Conservation (phyloP, 2,329 filamentous ascomycete genomes). For the Furcasterigmium sp. region DNA sequence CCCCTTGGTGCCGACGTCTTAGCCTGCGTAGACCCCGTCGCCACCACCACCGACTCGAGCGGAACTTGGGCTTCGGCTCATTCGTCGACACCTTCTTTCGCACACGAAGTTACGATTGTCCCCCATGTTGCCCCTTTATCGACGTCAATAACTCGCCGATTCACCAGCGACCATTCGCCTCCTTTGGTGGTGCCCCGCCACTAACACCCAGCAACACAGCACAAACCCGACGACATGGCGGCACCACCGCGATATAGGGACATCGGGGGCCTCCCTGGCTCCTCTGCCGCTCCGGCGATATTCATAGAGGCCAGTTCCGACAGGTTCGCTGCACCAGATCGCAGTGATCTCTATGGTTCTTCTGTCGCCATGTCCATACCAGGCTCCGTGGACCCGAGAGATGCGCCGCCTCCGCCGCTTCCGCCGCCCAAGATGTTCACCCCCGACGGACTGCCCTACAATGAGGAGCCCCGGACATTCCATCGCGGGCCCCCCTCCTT, state of each 20-base stretch:
- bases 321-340: constrained; percentile 22
- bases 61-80: too few relatives aligned
- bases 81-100: too few relatives aligned
- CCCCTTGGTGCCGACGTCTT: too few relatives aligned
- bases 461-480: constrained; percentile 23
- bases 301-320: constrained; percentile 25
- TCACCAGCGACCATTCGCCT: too few relatives aligned
- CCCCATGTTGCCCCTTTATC: too few relatives aligned
- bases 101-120: too few relatives aligned
- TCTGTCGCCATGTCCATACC: constrained; percentile 35
- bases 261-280: constrained; percentile 16
- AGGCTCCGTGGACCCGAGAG: constrained; percentile 23
- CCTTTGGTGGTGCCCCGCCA: too few relatives aligned
- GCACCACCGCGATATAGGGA: constrained; percentile 30
- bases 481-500: constrained; percentile 17
- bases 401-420: constrained; percentile 34
- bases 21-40: too few relatives aligned
- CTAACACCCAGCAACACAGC: background rate
- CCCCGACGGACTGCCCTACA: constrained; percentile 23
- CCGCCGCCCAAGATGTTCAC: constrained; percentile 38
- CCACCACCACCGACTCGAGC: too few relatives aligned
- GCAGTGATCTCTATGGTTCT: constrained; percentile 23
- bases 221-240: constrained; percentile 24
- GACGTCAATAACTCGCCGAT: too few relatives aligned
- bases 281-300: constrained; percentile 24